Conservation (phyloP, 371 early-diverging fungal genomes). For the Dinochytrium kinnereticum region DNA sequence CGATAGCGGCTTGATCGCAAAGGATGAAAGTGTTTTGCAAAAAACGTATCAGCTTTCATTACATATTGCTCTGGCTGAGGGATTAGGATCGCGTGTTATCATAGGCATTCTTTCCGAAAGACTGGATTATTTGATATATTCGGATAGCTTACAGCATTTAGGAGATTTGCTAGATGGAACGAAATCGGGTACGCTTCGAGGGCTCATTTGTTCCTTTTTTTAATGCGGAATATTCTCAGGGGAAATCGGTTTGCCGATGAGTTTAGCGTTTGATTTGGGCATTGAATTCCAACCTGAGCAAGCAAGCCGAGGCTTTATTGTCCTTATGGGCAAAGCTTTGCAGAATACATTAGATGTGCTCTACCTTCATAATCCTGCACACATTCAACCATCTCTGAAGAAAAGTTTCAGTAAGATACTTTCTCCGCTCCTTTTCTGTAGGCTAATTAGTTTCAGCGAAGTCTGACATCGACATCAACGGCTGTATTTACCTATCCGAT, state of each 20-base stretch:
- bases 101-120: background rate
- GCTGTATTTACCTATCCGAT: too few species aligned
- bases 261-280: background rate
- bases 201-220: too few species aligned
- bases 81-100: background rate
- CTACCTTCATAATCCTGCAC: too few species aligned
- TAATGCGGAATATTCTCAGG: too few species aligned
- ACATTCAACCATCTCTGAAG: too few species aligned
- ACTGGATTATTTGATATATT: slow-evolving; percentile 2
- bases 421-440: too few species aligned
- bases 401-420: too few species aligned
- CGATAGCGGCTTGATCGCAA: background rate
- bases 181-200: slow-evolving; percentile 1
- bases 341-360: background rate
- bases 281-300: background rate
- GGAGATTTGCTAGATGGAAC: slow-evolving; percentile 1
- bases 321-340: background rate
- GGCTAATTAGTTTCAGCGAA: too few species aligned
- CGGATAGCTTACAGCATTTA: background rate
- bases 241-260: background rate
- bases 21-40: background rate
- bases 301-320: background rate
- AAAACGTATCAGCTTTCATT: background rate
- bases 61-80: background rate
- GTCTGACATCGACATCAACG: too few species aligned